These are phyloP conservation scores for Peribolospora kevripleyi DNA, from an alignment of 768 basidiomycete genomes.

Conservation along the genomic window DNA sequence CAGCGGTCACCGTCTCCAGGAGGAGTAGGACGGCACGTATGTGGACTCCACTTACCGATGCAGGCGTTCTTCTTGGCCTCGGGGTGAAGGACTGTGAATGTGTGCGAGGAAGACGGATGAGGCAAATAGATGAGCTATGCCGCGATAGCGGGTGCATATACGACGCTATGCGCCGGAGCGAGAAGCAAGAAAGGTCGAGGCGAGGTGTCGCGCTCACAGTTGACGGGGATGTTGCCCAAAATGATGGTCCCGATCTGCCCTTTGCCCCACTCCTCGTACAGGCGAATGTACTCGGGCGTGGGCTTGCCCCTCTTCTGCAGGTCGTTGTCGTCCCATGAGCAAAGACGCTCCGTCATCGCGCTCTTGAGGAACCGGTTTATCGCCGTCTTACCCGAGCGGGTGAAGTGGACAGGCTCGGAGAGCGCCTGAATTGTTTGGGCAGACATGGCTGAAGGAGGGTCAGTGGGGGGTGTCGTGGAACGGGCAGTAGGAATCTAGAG, in stretches of 20 bases:
- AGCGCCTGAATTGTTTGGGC: neutral
- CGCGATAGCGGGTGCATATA: too few species aligned
- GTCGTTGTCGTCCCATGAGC: slow-evolving; percentile 12
- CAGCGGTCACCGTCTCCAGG: neutral
- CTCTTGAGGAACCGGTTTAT: slow-evolving; percentile 15
- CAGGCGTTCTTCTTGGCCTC: slow-evolving; percentile 17
- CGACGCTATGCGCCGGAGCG: too few species aligned
- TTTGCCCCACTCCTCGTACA: slow-evolving; percentile 18
- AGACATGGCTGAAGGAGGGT: too few species aligned
- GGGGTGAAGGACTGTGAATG: slow-evolving; percentile 7
- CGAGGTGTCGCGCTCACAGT: too few species aligned
- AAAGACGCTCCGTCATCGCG: slow-evolving; percentile 18
- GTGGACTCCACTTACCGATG: slow-evolving; percentile 8
- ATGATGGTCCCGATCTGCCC: slow-evolving; percentile 17
- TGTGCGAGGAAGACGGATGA: neutral
- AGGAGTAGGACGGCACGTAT: slow-evolving; percentile 1
- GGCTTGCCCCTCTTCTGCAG: slow-evolving; percentile 14
- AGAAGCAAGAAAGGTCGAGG: too few species aligned
- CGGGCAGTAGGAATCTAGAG: too few species aligned
- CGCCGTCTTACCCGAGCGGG: slow-evolving; percentile 11
- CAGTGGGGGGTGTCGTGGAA: too few species aligned
- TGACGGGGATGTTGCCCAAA: slow-evolving; percentile 17
- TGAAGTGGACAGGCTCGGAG: slow-evolving; percentile 12
- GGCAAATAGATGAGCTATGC: too few species aligned
- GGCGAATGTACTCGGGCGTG: slow-evolving; percentile 14